A percentile compares a stretch with the other conserved stretches of the same genome.
These are phyloP conservation scores for Apiotrichum domesticum DNA, from an alignment of 1,284 basidiomycete genomes.

Conservation along the genomic window DNA sequence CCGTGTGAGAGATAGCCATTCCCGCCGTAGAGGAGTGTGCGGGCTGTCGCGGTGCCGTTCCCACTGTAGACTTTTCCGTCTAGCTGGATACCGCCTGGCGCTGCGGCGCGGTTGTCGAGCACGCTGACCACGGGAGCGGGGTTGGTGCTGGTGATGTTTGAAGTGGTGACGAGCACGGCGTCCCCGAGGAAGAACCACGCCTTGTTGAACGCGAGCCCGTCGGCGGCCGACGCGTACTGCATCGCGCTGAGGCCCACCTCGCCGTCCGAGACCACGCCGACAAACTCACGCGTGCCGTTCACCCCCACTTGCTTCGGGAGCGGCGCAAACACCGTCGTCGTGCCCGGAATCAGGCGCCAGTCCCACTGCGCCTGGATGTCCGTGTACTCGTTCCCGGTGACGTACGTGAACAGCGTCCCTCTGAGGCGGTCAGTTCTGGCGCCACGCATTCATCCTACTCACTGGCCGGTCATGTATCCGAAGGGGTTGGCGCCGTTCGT, in stretches of 20 bases:
- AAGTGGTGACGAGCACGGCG: slow-evolving; percentile 58
- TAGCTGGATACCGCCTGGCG: slow-evolving; percentile 48
- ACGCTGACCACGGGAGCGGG: slow-evolving; percentile 56
- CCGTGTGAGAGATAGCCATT: slow-evolving; percentile 30
- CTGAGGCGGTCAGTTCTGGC: background rate
- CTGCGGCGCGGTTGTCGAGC: slow-evolving; percentile 55
- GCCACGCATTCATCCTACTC: background rate
- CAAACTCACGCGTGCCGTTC: slow-evolving; percentile 54
- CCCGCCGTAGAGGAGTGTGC: slow-evolving; percentile 28
- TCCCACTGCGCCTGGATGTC: slow-evolving; percentile 64
- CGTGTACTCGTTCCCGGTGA: slow-evolving; percentile 61
- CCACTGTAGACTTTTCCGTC: slow-evolving; percentile 38
- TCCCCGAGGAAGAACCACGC: slow-evolving; percentile 62
- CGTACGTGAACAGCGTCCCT: slow-evolving; percentile 59
- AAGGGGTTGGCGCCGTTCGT: slow-evolving; percentile 55
- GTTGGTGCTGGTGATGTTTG: slow-evolving; percentile 49
- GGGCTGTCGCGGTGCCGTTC: slow-evolving; percentile 4
- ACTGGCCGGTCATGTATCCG: slow-evolving; percentile 62
- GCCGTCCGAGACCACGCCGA: slow-evolving; percentile 60
- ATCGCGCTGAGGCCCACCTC: slow-evolving; percentile 55
- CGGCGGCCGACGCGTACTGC: slow-evolving; percentile 52
- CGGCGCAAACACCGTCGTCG: slow-evolving; percentile 57
- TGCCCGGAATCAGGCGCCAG: slow-evolving; percentile 66
- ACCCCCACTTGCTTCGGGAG: slow-evolving; percentile 48
- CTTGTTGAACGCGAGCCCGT: slow-evolving; percentile 59